Evolutionary conservation across 371 early-diverging fungal species (phyloP), one percentile per base, ranked within the genome.

Genomic region (Mucor velutinosus): DNA sequence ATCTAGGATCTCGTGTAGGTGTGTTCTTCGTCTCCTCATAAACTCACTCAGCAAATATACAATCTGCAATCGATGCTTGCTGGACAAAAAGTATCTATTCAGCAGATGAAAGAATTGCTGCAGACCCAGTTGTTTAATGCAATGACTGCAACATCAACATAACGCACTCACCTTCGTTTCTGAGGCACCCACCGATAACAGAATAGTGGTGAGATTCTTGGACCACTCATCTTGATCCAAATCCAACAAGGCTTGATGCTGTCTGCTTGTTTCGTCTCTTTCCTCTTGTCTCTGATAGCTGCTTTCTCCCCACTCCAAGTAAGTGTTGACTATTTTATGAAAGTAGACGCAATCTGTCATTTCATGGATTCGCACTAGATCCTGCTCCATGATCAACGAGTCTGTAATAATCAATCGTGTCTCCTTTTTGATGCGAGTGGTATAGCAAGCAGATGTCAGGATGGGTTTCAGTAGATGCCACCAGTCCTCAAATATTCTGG

Each of bases 1-100:
- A 33, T 81, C 85, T 33, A 88, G 67, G 32, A 88, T 86, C 73
- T 88, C 87, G 66, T 88, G 87, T 63, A 86, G 66, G 66, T 86
- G 86, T 11, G 87, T 86, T 29, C 88, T 74, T 78, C 86, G 86
- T 67, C 82, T 74, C 29, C 84, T 67, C 64, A 86, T 80, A 64
- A 86, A 86, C 60, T 85, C 87, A 62, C 86, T 86, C 8, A 88
- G 39, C 35, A 88, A 67, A 37, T 86, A 83, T 1, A 88, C 79
- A 45, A 86, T 82, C 43, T 88, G 86, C 7, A 86, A 63, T 2
- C 88, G 84, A 69, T 82, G 82, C 35, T 77, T 77, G 29, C 86
- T 86, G 7, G 80, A 78, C 37, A 85, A 71, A 73, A 83, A 88
- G 64, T 86, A 86, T 11, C 72, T 71, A 57, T 88, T 74, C 23